phyloP scores from a whole-genome alignment of 441 rosid species.

The Syzygium malaccense region DNA sequence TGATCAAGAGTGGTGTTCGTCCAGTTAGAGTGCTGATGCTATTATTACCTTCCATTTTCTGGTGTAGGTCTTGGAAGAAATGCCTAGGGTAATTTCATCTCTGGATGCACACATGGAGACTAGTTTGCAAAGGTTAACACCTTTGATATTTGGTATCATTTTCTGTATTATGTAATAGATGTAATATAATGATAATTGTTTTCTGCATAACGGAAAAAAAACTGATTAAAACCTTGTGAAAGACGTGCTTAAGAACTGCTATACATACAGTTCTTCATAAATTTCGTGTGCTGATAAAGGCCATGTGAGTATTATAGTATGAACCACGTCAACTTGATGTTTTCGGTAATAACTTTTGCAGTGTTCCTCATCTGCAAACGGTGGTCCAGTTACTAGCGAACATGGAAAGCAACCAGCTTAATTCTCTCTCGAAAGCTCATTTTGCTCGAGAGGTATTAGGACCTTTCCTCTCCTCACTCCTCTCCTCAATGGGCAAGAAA shows the following conservation, averaged over 20 bases:
- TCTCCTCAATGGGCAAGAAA: not conserved
- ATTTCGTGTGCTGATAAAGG: not conserved
- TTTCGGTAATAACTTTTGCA: conserved; percentile 19
- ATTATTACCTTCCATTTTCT: not conserved
- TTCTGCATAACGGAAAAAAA: not conserved
- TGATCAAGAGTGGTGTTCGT: conserved; percentile 4
- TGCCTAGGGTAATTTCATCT: conserved; percentile 51
- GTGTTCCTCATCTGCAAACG: conserved; percentile 55
- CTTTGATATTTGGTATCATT: not conserved
- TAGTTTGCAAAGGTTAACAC: conserved; percentile 44
- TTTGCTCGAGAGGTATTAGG: conserved; percentile 23
- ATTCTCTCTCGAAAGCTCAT: conserved; percentile 30
- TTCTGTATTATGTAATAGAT: not conserved
- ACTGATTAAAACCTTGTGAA: not conserved
- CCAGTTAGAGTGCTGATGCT: not conserved
- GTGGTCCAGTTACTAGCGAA: conserved; percentile 45
- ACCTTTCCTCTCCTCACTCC: not conserved
- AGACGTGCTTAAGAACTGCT: not conserved
- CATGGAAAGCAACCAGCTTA: conserved; percentile 58
- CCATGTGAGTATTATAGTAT: not conserved
- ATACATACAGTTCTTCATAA: not conserved
- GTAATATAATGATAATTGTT: not conserved
- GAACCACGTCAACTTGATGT: not conserved
- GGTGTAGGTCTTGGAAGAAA: conserved; percentile 50
- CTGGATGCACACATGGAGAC: conserved; percentile 58